These are phyloP conservation scores for Coemansia biformis DNA, from an alignment of 192 early-diverging fungal species.

Conservation along the genomic window DNA sequence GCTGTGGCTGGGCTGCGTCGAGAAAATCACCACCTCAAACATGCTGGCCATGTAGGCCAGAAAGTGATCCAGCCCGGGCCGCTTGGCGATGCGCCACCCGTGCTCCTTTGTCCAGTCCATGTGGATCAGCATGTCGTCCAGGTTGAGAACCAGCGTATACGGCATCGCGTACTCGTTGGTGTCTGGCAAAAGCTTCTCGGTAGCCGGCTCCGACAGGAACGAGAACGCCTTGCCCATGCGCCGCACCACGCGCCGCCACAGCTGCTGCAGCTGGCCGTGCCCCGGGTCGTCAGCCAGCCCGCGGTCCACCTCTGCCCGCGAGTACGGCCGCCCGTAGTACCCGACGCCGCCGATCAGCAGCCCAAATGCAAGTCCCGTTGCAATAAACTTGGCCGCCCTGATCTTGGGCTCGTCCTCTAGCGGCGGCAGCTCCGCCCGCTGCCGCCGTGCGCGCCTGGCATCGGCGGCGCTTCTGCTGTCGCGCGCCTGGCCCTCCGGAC, in stretches of 20 bases:
- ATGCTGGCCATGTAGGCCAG: slow-evolving; percentile 82
- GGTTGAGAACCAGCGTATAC: slow-evolving; percentile 90
- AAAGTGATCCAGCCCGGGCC: slow-evolving; percentile 95
- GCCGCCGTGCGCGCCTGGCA: slow-evolving; percentile 46
- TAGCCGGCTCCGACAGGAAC: slow-evolving; percentile 61
- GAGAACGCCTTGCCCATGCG: slow-evolving; percentile 19
- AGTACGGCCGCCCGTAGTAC: slow-evolving; percentile 44
- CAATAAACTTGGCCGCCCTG: slow-evolving; percentile 44
- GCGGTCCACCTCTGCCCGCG: slow-evolving; percentile 22
- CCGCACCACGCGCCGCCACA: slow-evolving; percentile 32
- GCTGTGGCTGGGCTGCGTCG: slow-evolving; percentile 74
- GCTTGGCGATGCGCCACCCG: slow-evolving; percentile 95
- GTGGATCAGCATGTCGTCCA: slow-evolving; percentile 91
- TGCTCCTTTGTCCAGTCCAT: slow-evolving; percentile 92
- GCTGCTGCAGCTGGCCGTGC: slow-evolving; percentile 30
- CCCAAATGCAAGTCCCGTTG: slow-evolving; percentile 40
- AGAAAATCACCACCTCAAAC: slow-evolving; percentile 96
- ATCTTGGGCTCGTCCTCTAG: slow-evolving; percentile 46
- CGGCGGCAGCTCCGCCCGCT: slow-evolving; percentile 49
- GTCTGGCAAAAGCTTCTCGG: slow-evolving; percentile 89
- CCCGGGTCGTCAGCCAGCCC: slow-evolving; percentile 41
- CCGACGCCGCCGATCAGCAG: slow-evolving; percentile 39
- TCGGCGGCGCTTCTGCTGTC: slow-evolving; percentile 40
- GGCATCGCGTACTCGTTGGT: slow-evolving; percentile 79
- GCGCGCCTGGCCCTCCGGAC: slow-evolving; percentile 7